phyloP scores from a whole-genome alignment of 306 rosid genomes.

The Citrullus mucosospermus region DNA sequence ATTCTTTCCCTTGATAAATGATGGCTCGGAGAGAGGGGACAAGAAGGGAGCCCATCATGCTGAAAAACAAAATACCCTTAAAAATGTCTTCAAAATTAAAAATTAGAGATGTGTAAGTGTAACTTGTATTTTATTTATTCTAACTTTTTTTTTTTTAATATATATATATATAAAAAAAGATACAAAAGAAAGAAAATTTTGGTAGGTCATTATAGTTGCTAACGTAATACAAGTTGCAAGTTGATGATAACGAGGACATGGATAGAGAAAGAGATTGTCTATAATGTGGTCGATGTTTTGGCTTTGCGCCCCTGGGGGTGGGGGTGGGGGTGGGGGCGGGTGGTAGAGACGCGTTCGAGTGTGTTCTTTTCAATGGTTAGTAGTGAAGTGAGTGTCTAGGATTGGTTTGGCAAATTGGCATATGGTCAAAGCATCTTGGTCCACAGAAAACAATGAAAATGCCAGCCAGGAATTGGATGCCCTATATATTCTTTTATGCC shows the following conservation, averaged over 20 bases:
- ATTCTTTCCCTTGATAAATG: background rate
- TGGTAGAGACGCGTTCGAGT: background rate
- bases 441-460: background rate
- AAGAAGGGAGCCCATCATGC: background rate
- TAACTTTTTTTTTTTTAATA: no score
- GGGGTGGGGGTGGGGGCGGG: no score
- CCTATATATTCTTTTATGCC: background rate
- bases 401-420: background rate
- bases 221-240: constrained; percentile 1
- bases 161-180: no score
- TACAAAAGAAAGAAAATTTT: background rate
- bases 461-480: background rate
- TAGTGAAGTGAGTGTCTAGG: background rate
- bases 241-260: background rate
- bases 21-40: background rate
- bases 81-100: background rate
- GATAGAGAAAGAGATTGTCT: background rate
- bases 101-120: background rate
- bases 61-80: background rate
- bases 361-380: background rate
- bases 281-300: background rate
- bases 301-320: no score
- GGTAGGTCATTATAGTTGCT: background rate
- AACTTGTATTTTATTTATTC: background rate
- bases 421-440: background rate